Evolutionary conservation across 164 flowering plant species (phyloP).

Genomic region (Chimonanthus salicifolius): DNA sequence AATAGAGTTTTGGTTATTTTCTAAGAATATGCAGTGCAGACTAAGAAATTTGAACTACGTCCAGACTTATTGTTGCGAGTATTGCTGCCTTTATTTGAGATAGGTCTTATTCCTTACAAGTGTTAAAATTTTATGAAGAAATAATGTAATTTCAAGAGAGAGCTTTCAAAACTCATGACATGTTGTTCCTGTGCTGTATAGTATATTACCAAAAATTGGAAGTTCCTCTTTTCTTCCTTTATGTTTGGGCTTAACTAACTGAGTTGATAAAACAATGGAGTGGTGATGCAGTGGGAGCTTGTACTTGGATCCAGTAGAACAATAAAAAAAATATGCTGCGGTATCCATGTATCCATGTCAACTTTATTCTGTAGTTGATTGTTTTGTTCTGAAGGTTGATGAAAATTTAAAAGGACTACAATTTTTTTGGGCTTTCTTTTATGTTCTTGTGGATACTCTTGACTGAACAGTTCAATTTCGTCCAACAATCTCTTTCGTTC

Average conservation of each 20-base stretch:
- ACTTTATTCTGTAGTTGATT: background rate
- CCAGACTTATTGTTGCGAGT: background rate
- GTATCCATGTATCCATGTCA: background rate
- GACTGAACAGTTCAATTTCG: constrained; percentile 58
- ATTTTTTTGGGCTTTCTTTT: background rate
- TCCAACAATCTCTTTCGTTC: constrained; percentile 33
- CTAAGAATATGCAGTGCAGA: background rate
- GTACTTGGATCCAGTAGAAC: background rate
- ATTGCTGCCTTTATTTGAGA: background rate
- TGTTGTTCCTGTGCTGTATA: no score
- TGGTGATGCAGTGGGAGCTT: background rate
- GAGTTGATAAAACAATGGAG: background rate
- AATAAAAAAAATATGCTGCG: background rate
- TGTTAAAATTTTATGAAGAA: background rate
- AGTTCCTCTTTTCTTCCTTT: background rate
- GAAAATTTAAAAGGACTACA: background rate
- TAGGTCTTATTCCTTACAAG: background rate
- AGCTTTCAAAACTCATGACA: background rate
- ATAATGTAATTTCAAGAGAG: background rate
- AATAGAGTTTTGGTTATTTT: background rate
- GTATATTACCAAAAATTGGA: no score
- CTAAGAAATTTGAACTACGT: background rate
- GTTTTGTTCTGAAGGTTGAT: no score
- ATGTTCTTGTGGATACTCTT: constrained; percentile 26
- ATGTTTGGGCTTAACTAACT: background rate